A percentile compares a stretch with the other conserved stretches of the same genome.
These are phyloP conservation scores for Collybia mongolica DNA, from an alignment of 768 basidiomycete genomes.

Conservation along the genomic window DNA sequence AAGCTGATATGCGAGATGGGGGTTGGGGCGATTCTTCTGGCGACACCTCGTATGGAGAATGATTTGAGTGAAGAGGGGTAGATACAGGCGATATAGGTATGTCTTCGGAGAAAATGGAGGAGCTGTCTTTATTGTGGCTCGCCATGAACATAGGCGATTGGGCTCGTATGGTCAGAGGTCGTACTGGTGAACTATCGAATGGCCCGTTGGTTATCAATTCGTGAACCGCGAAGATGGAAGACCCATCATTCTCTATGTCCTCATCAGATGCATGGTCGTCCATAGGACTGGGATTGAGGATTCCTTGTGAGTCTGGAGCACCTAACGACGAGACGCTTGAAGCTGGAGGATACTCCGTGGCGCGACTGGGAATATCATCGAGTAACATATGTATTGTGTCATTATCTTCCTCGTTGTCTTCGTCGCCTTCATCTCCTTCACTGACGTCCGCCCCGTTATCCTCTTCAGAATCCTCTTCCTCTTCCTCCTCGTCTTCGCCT, in stretches of 20 bases:
- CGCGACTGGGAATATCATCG: not conserved
- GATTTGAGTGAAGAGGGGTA: no score
- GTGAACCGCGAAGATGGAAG: constrained; percentile 2
- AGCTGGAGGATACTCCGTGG: not conserved
- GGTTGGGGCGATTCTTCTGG: not conserved
- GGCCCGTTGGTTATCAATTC: not conserved
- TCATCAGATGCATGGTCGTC: constrained; percentile 3
- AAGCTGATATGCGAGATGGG: not conserved
- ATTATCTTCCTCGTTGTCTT: constrained; percentile 14
- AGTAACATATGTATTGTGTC: constrained; percentile 16
- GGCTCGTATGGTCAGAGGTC: not conserved
- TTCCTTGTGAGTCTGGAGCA: not conserved
- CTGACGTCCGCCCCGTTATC: constrained; percentile 13
- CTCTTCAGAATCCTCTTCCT: constrained; percentile 33
- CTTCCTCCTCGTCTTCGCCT: constrained; percentile 25
- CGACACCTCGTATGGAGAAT: no score
- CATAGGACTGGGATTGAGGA: not conserved
- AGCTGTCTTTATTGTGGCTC: not conserved
- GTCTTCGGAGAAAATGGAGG: no score
- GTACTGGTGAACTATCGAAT: constrained; percentile 3
- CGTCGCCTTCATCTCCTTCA: constrained; percentile 10
- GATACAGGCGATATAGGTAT: no score
- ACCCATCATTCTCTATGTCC: constrained; percentile 2
- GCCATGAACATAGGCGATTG: not conserved
- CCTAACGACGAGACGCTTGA: constrained; percentile 2